Evolutionary conservation across 331 rosid genomes (phyloP), one percentile per base, ranked within the genome.

Genomic region (Quercus lobata): DNA sequence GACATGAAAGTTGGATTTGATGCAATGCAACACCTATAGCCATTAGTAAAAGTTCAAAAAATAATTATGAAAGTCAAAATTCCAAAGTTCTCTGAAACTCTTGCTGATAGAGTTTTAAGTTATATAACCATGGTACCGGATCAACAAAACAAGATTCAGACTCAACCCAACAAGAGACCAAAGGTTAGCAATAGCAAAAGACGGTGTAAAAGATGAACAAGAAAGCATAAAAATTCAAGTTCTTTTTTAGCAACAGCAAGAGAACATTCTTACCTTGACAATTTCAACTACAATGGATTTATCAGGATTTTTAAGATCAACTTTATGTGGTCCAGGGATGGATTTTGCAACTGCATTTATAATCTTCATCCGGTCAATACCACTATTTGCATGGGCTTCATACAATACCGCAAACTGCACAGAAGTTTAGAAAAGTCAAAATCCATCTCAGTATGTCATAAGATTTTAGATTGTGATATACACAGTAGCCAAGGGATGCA

Each of bases 311-410:
- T 62, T 93, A 57, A 93, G 96, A 87, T 95, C 99, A 84, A 95
- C 99, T 86, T 88, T 93, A 85, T 93, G 97, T 18, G 96, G 98
- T 68, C 54, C 89, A 78, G 96, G 99, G 84, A 95, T 83, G 5
- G 97, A 86, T 82, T 91, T 91, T 27, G 99, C 99, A 66, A 93
- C 97, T 10, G 94, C 89, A 72, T 93, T 80, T 10, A 95, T 95
- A 61, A 93, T 95, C 81, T 93, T 92, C 95, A 90, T 89, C 85
- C 96, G 84, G 88, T 95, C 97, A 83, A 93, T 77, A 19, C 99
- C 99, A 41, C 90, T 87, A 83, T 93, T 95, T 78, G 97, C 93
- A 66, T 98, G 97, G 76, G 99, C 97, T 83, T 90, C 98, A 83
- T 93, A 95, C 75, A 91, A 66, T 54, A 93, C 99, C 11, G 98